Percentiles rank a stretch among this genome's conserved stretches.
These are phyloP conservation scores for Lathyrus sativus DNA, from an alignment of 306 rosid species.

Conservation along the genomic window DNA sequence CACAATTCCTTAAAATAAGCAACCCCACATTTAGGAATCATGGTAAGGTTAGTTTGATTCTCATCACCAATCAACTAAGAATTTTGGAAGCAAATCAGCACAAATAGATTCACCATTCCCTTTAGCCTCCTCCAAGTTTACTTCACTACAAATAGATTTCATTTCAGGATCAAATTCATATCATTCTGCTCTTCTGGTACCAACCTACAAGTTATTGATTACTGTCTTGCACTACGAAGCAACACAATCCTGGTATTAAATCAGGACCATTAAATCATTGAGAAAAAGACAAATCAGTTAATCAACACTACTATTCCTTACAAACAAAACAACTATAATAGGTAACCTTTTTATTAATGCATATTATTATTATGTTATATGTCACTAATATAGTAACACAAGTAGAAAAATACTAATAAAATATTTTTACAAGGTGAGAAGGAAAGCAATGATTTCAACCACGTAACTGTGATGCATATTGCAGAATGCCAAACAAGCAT, in stretches of 20 bases:
- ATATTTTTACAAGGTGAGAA: constrained; percentile 51
- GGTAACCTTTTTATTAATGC: neutral
- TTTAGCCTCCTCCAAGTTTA: no score
- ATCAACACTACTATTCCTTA: neutral
- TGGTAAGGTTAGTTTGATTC: no score
- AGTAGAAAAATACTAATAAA: neutral
- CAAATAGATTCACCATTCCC: no score
- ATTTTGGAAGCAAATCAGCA: no score
- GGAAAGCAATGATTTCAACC: constrained; percentile 50
- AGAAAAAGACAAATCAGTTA: constrained; percentile 35
- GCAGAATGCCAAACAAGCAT: constrained; percentile 51
- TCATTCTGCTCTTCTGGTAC: constrained; percentile 1
- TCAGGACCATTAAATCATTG: constrained; percentile 49
- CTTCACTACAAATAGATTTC: no score
- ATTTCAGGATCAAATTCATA: no score
- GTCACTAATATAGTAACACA: neutral
- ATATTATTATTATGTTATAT: neutral
- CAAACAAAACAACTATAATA: neutral
- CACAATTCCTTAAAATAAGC: no score
- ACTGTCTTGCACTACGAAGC: no score
- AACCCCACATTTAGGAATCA: no score
- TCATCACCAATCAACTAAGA: no score
- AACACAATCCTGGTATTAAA: constrained; percentile 44
- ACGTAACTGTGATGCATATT: constrained; percentile 9
- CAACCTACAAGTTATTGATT: no score